Percentiles rank a stretch among this genome's conserved stretches.
phyloP scores from a whole-genome alignment of 1,139 yeast species.

The Lodderomyces margitis region DNA sequence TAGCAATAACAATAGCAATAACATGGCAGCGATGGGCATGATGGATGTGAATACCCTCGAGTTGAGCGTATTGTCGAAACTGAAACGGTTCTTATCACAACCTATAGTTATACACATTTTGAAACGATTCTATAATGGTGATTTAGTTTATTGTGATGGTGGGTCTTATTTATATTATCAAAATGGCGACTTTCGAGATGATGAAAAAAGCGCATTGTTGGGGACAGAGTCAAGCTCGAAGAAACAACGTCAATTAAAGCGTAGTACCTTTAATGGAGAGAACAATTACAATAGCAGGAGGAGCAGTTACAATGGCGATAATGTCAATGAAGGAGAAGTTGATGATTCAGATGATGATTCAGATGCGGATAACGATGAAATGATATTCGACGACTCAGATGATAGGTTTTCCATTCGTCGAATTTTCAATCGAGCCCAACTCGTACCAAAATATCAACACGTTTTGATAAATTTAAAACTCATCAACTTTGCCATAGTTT shows the following conservation, averaged over 20 bases:
- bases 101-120: slow-evolving; percentile 52
- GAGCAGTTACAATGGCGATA: neutral
- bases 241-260: slow-evolving; percentile 18
- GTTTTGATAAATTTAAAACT: slow-evolving; percentile 40
- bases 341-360: slow-evolving; percentile 38
- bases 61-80: slow-evolving; percentile 52
- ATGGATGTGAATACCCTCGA: slow-evolving; percentile 49
- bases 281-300: neutral
- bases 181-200: neutral
- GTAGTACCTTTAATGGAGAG: neutral
- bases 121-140: slow-evolving; percentile 57
- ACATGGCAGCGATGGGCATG: slow-evolving; percentile 17
- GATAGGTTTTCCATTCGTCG: slow-evolving; percentile 30
- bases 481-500: slow-evolving; percentile 31
- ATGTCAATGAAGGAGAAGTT: slow-evolving; percentile 16
- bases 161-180: slow-evolving; percentile 6
- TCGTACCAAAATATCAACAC: slow-evolving; percentile 45
- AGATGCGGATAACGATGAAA: slow-evolving; percentile 16
- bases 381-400: slow-evolving; percentile 36
- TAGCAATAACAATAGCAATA: neutral
- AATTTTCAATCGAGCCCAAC: slow-evolving; percentile 30
- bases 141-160: slow-evolving; percentile 27
- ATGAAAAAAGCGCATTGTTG: slow-evolving; percentile 3
- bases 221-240: slow-evolving; percentile 24
- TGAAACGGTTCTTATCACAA: slow-evolving; percentile 55